phyloP scores from a whole-genome alignment of 495 filamentous ascomycete genomes.

The Parachaetomium inaequale region DNA sequence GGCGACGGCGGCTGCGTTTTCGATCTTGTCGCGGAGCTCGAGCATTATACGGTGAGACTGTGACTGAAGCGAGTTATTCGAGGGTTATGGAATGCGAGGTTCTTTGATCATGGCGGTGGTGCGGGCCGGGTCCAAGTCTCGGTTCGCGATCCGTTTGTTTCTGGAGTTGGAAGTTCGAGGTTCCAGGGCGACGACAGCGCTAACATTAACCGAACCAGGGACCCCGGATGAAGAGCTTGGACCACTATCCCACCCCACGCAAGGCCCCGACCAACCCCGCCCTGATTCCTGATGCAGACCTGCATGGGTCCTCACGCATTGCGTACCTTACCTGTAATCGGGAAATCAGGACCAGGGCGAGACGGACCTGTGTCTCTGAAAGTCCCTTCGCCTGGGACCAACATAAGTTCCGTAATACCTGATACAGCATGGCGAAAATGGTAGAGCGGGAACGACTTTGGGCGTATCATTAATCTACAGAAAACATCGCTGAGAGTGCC shows the following conservation, averaged over 20 bases:
- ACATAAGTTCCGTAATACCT: no score
- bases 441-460: not conserved
- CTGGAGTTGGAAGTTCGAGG: not conserved
- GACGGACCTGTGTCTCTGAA: no score
- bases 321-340: no score
- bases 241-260: not conserved
- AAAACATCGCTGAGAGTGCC: conserved; percentile 13
- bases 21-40: not conserved
- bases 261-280: no score
- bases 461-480: not conserved
- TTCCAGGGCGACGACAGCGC: not conserved
- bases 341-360: no score
- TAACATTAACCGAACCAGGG: not conserved
- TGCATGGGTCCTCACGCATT: no score
- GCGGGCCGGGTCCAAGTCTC: not conserved
- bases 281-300: no score
- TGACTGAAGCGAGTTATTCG: not conserved
- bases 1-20: not conserved
- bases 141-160: not conserved
- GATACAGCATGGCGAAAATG: no score
- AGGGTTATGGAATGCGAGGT: not conserved
- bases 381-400: no score
- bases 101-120: not conserved
- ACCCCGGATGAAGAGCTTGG: not conserved
- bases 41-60: conserved; percentile 1